phyloP scores from a whole-genome alignment of 768 basidiomycete species.

The Psilocybe azurescens region DNA sequence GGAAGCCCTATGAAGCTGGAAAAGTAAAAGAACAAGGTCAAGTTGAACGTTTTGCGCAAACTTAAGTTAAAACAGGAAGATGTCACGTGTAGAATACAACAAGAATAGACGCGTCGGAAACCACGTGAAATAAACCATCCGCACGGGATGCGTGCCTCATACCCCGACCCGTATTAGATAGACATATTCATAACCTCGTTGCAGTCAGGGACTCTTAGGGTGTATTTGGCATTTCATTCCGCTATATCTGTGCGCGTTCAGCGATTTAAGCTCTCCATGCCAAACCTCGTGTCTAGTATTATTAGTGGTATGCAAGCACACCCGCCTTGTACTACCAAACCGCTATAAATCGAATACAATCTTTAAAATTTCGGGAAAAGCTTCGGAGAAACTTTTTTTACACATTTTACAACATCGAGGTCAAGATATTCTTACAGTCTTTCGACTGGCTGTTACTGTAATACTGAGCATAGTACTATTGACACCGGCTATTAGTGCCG shows the following conservation, averaged over 20 bases:
- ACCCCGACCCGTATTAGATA: background rate
- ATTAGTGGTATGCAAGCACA: too few relatives aligned
- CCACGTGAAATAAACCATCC: conserved; percentile 21
- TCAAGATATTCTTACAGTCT: too few relatives aligned
- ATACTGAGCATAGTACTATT: too few relatives aligned
- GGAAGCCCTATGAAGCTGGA: background rate
- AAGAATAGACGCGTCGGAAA: conserved; percentile 18
- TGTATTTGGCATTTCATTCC: background rate
- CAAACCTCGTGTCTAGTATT: background rate
- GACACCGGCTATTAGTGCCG: background rate
- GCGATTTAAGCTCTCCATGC: background rate
- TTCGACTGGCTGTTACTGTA: too few relatives aligned
- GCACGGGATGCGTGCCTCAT: conserved; percentile 8
- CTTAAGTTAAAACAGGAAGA: conserved; percentile 21
- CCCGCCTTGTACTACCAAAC: too few relatives aligned
- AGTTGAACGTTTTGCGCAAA: conserved; percentile 11
- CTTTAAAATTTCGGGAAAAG: too few relatives aligned
- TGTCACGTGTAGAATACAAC: conserved; percentile 24
- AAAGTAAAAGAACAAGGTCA: conserved; percentile 13
- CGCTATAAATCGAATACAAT: too few relatives aligned
- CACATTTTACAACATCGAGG: too few relatives aligned
- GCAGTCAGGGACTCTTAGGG: too few relatives aligned
- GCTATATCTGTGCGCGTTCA: background rate
- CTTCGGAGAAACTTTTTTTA: too few relatives aligned
- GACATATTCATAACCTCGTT: background rate